These are phyloP conservation scores for Roridomyces roridus DNA, from an alignment of 768 basidiomycete genomes.

Conservation along the genomic window DNA sequence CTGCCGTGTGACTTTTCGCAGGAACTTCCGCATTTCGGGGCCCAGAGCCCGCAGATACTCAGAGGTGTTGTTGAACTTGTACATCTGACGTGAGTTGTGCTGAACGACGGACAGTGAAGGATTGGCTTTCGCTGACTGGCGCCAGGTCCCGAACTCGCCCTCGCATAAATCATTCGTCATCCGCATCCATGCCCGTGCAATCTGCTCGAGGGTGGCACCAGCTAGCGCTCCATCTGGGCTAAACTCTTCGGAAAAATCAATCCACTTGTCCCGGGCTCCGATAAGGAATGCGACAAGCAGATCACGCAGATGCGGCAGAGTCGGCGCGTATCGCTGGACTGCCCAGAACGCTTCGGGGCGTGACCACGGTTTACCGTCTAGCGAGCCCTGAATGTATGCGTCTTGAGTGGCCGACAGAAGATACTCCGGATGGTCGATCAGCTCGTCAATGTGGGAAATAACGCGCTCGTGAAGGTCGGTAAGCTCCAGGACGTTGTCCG, in stretches of 20 bases:
- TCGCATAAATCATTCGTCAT: slow-evolving; percentile 33
- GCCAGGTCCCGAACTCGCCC: slow-evolving; percentile 27
- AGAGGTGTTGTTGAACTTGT: background rate
- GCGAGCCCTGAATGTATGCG: slow-evolving; percentile 7
- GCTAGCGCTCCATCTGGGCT: slow-evolving; percentile 16
- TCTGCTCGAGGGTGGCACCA: background rate
- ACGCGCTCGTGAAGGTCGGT: slow-evolving; percentile 30
- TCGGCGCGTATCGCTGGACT: slow-evolving; percentile 2
- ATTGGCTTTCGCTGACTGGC: background rate
- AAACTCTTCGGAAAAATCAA: slow-evolving; percentile 29
- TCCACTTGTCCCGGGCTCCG: slow-evolving; percentile 31
- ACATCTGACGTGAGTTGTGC: slow-evolving; percentile 1
- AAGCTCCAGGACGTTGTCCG: slow-evolving; percentile 32
- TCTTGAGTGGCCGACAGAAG: slow-evolving; percentile 25
- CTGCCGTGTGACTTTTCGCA: too few species aligned
- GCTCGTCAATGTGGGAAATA: slow-evolving; percentile 2
- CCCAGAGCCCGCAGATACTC: slow-evolving; percentile 5
- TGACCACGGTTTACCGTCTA: slow-evolving; percentile 30
- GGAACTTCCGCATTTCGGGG: too few species aligned
- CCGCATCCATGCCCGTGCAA: slow-evolving; percentile 17
- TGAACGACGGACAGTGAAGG: background rate
- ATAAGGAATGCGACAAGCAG: slow-evolving; percentile 30
- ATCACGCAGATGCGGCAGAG: background rate
- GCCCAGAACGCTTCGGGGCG: slow-evolving; percentile 14
- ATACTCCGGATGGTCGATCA: slow-evolving; percentile 27